These are phyloP conservation scores for Cutaneotrichosporon sp. DNA, from an alignment of 1,284 basidiomycete genomes.

Conservation along the genomic window DNA sequence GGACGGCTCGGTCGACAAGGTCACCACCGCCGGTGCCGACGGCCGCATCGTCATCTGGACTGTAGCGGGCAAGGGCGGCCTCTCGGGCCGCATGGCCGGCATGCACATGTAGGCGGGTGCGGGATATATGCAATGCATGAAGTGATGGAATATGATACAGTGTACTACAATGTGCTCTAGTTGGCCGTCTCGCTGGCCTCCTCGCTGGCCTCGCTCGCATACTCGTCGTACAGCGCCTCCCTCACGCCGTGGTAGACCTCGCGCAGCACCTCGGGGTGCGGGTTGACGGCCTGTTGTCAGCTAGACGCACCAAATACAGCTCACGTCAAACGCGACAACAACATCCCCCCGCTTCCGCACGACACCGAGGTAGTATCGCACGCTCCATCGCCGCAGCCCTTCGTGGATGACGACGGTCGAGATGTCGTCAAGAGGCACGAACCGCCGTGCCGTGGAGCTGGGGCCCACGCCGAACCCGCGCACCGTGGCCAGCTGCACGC, in stretches of 20 bases:
- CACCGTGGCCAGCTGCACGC: slow-evolving; percentile 61
- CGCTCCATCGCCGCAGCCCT: slow-evolving; percentile 40
- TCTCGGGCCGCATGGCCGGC: slow-evolving; percentile 33
- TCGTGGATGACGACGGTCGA: slow-evolving; percentile 44
- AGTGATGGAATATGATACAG: neutral
- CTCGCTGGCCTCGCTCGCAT: slow-evolving; percentile 13
- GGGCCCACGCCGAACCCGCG: slow-evolving; percentile 24
- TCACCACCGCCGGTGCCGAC: slow-evolving; percentile 94
- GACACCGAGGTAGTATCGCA: slow-evolving; percentile 43
- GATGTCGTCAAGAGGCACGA: slow-evolving; percentile 39
- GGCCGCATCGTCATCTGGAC: slow-evolving; percentile 92
- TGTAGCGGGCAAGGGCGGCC: slow-evolving; percentile 50
- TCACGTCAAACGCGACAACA: slow-evolving; percentile 39
- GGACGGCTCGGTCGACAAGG: slow-evolving; percentile 66
- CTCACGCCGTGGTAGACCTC: slow-evolving; percentile 43
- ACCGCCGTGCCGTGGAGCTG: slow-evolving; percentile 19
- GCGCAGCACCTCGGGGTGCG: slow-evolving; percentile 31
- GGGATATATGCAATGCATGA: neutral
- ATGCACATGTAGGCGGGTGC: slow-evolving; percentile 4
- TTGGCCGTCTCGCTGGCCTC: neutral
- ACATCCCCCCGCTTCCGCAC: slow-evolving; percentile 28
- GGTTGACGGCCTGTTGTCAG: slow-evolving; percentile 32
- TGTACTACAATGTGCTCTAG: neutral
- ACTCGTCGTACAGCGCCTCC: slow-evolving; percentile 41
- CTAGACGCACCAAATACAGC: neutral